Evolutionary conservation across 805 yeast species (phyloP).

Genomic region (Zygosaccharomyces bisporus): DNA sequence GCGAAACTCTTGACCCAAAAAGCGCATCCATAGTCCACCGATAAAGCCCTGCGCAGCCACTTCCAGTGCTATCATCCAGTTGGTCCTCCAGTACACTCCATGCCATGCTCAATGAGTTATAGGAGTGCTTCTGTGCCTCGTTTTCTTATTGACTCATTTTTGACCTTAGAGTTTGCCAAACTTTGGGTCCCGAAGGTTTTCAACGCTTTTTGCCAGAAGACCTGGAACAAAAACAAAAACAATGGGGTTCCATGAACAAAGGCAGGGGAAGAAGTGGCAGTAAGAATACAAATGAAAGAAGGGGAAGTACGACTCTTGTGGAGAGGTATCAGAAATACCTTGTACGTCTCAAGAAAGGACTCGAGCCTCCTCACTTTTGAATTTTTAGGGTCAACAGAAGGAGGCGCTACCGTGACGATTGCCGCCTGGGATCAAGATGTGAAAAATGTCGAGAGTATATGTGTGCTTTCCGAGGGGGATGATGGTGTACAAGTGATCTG

Average conservation of each 20-base stretch:
- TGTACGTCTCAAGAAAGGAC: neutral
- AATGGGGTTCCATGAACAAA: neutral
- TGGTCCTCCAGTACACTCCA: constrained; percentile 4
- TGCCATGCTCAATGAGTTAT: neutral
- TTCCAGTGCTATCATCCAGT: constrained; percentile 13
- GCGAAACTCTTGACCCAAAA: constrained; percentile 29
- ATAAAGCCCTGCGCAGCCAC: constrained; percentile 20
- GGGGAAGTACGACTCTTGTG: constrained; percentile 5
- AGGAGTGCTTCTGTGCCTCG: neutral
- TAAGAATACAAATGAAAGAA: neutral
- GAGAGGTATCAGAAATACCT: neutral
- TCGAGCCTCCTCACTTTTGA: neutral
- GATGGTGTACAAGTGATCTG: neutral
- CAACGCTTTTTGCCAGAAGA: constrained; percentile 5
- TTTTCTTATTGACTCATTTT: neutral
- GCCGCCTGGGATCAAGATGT: constrained; percentile 8
- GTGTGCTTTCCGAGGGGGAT: neutral
- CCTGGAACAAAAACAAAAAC: constrained; percentile 7
- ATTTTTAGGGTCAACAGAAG: neutral
- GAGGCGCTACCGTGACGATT: constrained; percentile 1
- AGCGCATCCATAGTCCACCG: constrained; percentile 36
- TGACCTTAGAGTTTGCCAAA: constrained; percentile 2
- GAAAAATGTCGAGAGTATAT: neutral
- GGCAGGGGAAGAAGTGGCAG: neutral
- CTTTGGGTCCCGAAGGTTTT: constrained; percentile 5